Base-by-base conservation (phyloP, 2,329 filamentous ascomycete species). In the Orbilia brochopaga region DNA sequence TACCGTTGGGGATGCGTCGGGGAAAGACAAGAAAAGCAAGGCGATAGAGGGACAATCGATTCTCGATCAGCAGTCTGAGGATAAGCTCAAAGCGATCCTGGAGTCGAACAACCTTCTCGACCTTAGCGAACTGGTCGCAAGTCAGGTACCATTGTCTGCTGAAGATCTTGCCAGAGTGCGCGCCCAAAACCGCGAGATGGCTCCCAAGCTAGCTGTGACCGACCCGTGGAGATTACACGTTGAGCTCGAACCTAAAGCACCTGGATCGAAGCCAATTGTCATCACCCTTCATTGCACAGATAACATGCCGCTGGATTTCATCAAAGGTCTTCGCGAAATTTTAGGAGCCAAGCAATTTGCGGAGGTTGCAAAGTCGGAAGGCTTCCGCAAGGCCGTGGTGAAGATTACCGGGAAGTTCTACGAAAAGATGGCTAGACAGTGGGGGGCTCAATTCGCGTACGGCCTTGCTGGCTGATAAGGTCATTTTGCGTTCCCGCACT, bases 391-490 rank as follows among this genome's bases (percentile, higher is more conserved):
- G 2, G 24, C 54, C 30, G 51, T 72, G 17, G 42, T 37, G 4
- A 13, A 44, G 0, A 51, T 32, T 5, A 72, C 67, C 1, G 56
- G 30, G 10, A 17, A 21, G 19, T 72, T 72, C 44, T 61, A 61
- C 19, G 21, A 21, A 1, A 72, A 61, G 56, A 72, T 72, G 67
- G 67, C 67, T 7, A 60, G 11, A 11, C 64, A 57, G 15, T 72
- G 67, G 67, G 67, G 67, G 7, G 15, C 30, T n/a, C 40, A 60
- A 17, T 72, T 72, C 35, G 54, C 44, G 10, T 64, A 72, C n/a
- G 67, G 67, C 2, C 48, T 60, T 42, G 65, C 42, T 27, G 21
- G 52, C 15, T 58, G 46, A 53, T 17, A 30, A 2, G 24, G 2
- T 51, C 30, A n/a, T 37, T 48, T 27, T 15, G 40, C 42, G 17